These are phyloP conservation scores for Cutaneotrichosporon sp. DNA, from an alignment of 1,284 basidiomycete genomes.

Conservation along the genomic window DNA sequence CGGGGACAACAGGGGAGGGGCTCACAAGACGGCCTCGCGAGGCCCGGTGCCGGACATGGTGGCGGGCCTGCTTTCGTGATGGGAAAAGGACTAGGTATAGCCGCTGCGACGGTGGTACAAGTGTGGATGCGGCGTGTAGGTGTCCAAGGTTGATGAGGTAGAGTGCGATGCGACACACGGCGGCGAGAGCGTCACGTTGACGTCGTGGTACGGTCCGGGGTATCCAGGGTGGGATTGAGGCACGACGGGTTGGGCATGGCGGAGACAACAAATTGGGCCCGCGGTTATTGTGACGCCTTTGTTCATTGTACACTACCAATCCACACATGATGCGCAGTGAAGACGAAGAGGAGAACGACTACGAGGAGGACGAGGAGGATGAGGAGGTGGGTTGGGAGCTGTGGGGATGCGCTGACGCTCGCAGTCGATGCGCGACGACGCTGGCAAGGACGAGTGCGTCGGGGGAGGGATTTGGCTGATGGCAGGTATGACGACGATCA, in stretches of 20 bases:
- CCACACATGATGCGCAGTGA: constrained; percentile 29
- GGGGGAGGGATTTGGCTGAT: neutral
- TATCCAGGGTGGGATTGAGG: too few relatives aligned
- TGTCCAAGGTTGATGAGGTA: neutral
- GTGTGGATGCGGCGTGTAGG: neutral
- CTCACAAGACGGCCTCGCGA: constrained; percentile 77
- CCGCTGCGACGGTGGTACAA: too few relatives aligned
- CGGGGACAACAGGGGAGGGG: constrained; percentile 3
- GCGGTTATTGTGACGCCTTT: neutral
- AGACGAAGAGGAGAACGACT: constrained; percentile 37
- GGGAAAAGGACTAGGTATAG: too few relatives aligned
- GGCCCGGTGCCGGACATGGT: constrained; percentile 80
- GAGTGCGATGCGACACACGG: too few relatives aligned
- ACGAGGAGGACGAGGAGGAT: constrained; percentile 19
- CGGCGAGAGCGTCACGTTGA: constrained; percentile 2
- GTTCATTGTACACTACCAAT: neutral
- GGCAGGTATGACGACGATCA: constrained; percentile 15
- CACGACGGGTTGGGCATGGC: neutral
- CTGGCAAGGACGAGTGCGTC: constrained; percentile 12
- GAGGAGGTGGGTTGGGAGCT: constrained; percentile 12
- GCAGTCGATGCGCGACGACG: constrained; percentile 22
- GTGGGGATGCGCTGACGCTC: constrained; percentile 6
- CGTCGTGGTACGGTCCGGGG: neutral
- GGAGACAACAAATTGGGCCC: constrained; percentile 8
- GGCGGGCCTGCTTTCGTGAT: too few relatives aligned